Conservation (phyloP, 192 early-diverging fungal genomes). For the Chytriomyces sp. region DNA sequence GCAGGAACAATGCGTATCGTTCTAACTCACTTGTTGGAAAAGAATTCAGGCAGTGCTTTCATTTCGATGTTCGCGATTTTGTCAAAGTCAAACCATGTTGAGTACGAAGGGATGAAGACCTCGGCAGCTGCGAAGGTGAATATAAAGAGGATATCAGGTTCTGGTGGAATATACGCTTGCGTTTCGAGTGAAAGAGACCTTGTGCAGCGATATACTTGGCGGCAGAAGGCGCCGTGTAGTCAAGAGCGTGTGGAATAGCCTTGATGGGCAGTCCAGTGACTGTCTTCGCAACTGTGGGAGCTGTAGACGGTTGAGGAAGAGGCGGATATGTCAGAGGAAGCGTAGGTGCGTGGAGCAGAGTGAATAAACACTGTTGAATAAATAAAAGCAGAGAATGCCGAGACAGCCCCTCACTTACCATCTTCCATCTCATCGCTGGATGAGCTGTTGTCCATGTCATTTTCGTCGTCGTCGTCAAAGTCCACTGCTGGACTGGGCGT, state of each 20-base stretch:
- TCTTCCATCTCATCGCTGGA: too few relatives aligned
- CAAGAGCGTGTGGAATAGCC: not conserved
- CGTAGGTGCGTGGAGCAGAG: not conserved
- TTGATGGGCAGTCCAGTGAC: constrained; percentile 7
- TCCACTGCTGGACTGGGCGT: not conserved
- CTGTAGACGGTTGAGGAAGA: not conserved
- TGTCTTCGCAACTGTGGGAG: constrained; percentile 12
- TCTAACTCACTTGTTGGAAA: constrained; percentile 60
- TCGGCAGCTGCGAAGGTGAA: constrained; percentile 22
- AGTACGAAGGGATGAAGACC: constrained; percentile 78
- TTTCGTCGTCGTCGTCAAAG: constrained; percentile 4
- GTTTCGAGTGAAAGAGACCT: too few relatives aligned
- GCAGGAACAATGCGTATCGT: too few relatives aligned
- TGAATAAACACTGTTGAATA: not conserved
- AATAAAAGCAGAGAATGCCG: not conserved
- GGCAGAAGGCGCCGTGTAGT: constrained; percentile 24
- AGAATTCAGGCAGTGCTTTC: constrained; percentile 93
- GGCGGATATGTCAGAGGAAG: not conserved
- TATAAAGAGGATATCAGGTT: too few relatives aligned
- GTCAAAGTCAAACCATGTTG: constrained; percentile 89
- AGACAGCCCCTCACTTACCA: not conserved
- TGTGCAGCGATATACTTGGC: constrained; percentile 30
- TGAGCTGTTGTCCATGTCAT: not conserved
- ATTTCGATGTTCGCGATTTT: constrained; percentile 86
- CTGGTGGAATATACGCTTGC: too few relatives aligned